Percentiles rank a stretch among this genome's conserved stretches.
Evolutionary conservation across 495 filamentous ascomycete genomes (phyloP).

Genomic region (Talaromyces nanjingensis): DNA sequence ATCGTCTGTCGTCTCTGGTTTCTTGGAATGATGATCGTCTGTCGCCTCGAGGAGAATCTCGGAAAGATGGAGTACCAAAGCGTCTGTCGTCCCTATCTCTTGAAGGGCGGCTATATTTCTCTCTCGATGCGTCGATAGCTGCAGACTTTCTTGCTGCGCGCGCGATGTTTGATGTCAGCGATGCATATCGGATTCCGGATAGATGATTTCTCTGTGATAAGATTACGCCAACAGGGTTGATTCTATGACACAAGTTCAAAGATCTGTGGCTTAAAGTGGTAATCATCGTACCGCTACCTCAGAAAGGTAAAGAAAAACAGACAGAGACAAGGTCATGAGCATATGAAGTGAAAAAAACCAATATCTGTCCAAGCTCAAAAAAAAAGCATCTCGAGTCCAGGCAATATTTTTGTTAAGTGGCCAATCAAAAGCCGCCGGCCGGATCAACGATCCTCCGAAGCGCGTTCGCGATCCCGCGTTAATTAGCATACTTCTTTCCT

Average conservation of each 20-base stretch:
- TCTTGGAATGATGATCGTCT: not conserved
- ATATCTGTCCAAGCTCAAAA: not conserved
- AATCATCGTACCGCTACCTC: not conserved
- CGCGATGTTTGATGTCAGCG: constrained; percentile 50
- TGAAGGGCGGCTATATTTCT: constrained; percentile 9
- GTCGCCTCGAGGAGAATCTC: not conserved
- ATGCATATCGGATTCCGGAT: constrained; percentile 31
- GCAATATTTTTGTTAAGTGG: not conserved
- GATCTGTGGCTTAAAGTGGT: not conserved
- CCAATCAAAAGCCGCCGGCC: not conserved
- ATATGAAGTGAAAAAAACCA: not conserved
- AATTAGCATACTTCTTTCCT: not conserved
- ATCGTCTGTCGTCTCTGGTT: not conserved
- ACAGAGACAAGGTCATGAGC: not conserved
- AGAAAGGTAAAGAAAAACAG: not conserved
- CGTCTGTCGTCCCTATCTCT: not conserved
- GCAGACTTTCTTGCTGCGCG: constrained; percentile 42
- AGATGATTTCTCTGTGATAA: not conserved
- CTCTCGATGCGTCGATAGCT: constrained; percentile 10
- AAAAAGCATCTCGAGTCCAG: not conserved
- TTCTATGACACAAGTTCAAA: not conserved
- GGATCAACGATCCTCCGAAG: not conserved
- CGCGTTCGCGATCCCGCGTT: not conserved
- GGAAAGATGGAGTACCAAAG: not conserved
- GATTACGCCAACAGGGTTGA: not conserved